Evolutionary conservation across 768 basidiomycete species (phyloP), one percentile per base, ranked within the genome.

Genomic region (Boletus vinaceobasis): DNA sequence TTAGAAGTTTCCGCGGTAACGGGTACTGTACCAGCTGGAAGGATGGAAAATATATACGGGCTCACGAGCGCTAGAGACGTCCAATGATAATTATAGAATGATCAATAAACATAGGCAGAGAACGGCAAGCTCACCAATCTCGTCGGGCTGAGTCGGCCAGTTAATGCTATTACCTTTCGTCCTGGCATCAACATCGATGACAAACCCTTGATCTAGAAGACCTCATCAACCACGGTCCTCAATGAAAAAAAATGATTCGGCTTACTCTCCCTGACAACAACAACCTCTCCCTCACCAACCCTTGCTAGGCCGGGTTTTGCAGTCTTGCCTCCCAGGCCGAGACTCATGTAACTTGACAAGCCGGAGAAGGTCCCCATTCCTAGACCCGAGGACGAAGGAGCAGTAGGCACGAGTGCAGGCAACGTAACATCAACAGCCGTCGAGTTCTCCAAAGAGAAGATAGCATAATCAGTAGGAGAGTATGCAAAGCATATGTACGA

Each of bases 101-200:
- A 79, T 77, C 83, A 86, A 88, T 50, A 79, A 77, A 29, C 87
- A 78, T 17, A n/a, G 19, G 29, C 4, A 9, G 21, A 49, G 7
- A 35, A 45, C 8, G 23, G 32, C 7, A 39, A 31, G 51, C 73
- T 62, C 59, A 87, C 90, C 78, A 27, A 87, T 77, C 57, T 96
- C 93, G 63, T 95, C 92, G 23, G 90, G 91, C 44, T 86, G 79
- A n/a, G 81, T 79, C 2, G 86, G 82, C 88, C 90, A 94, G 56
- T 82, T 81, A 15, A 95, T 79, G 17, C 75, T 74, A 9, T 71
- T 62, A 2, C 72, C 60, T 36, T 81, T 75, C 0, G 81, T 77
- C 59, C 79, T 85, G 0, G 81, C 86, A 57, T 87, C 82, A 7
- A 72, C 56, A 11, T 82, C 83, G 54, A 94, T 70, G 52, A 89